Evolutionary conservation across 192 early-diverging fungal genomes (phyloP).

Genomic region (Dimargaris verticillata): DNA sequence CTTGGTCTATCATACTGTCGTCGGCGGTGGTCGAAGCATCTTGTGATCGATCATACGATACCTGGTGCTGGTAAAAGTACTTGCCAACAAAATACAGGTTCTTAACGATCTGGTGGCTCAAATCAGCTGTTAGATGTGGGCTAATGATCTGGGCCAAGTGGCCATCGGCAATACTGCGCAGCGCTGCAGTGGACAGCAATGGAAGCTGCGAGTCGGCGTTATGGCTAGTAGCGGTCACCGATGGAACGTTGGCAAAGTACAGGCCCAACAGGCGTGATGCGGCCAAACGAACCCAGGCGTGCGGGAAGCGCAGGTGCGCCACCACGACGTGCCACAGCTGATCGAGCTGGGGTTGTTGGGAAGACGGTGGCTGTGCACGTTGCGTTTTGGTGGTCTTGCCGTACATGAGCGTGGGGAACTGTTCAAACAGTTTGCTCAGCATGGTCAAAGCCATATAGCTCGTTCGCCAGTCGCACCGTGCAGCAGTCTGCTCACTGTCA

Average conservation of each 20-base stretch:
- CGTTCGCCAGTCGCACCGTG: constrained; percentile 50
- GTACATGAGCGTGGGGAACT: constrained; percentile 33
- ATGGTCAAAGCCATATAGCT: constrained; percentile 69
- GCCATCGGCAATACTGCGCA: constrained; percentile 34
- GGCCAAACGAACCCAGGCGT: constrained; percentile 72
- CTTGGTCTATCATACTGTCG: not conserved
- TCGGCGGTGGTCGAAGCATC: not conserved
- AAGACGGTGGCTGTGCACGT: too few relatives aligned
- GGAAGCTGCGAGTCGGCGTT: constrained; percentile 13
- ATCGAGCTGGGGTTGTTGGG: too few relatives aligned
- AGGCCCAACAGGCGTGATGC: constrained; percentile 54
- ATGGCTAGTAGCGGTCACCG: constrained; percentile 22
- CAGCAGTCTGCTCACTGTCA: constrained; percentile 11
- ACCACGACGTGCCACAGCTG: constrained; percentile 48
- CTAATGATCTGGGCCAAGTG: constrained; percentile 51
- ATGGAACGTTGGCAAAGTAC: constrained; percentile 55
- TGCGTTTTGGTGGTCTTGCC: constrained; percentile 24
- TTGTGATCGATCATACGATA: not conserved
- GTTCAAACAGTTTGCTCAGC: constrained; percentile 49
- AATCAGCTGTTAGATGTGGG: constrained; percentile 46
- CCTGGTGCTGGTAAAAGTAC: constrained; percentile 33
- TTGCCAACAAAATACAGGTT: constrained; percentile 86
- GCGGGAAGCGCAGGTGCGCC: constrained; percentile 67
- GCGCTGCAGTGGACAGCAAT: constrained; percentile 21
- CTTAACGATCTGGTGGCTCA: constrained; percentile 79